Conservation (phyloP, 805 yeast genomes). For the Ogataea pilisensis region DNA sequence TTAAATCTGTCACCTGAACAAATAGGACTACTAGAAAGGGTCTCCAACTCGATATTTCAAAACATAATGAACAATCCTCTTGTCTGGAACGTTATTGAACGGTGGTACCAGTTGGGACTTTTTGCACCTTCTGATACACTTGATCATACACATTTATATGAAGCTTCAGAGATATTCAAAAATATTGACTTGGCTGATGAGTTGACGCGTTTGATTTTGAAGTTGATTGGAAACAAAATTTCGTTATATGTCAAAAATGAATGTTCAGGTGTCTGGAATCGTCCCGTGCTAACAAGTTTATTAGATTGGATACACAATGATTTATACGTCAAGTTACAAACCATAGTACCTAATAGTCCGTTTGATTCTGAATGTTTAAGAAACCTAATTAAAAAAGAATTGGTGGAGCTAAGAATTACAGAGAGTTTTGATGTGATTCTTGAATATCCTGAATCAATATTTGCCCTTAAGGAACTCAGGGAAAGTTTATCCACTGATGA, state of each 20-base stretch:
- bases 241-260: constrained; percentile 25
- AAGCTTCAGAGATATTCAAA: constrained; percentile 16
- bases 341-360: constrained; percentile 14
- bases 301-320: constrained; percentile 36
- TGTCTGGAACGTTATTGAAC: constrained; percentile 9
- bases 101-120: constrained; percentile 14
- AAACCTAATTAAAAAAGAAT: constrained; percentile 18
- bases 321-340: constrained; percentile 32
- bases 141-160: constrained; percentile 11
- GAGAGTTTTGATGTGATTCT: constrained; percentile 60
- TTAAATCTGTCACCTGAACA: constrained; percentile 12
- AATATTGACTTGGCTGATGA: constrained; percentile 21
- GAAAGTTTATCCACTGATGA: constrained; percentile 42
- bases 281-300: constrained; percentile 32
- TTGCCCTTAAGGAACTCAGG: constrained; percentile 56
- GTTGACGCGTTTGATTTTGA: constrained; percentile 30
- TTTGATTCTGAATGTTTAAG: constrained; percentile 15
- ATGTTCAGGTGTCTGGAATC: constrained; percentile 37
- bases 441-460: constrained; percentile 47
- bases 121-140: constrained; percentile 9
- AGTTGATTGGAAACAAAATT: constrained; percentile 37
- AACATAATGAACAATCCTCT: constrained; percentile 4
- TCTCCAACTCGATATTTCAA: constrained; percentile 23
- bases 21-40: constrained; percentile 15
- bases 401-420: constrained; percentile 41